Base-by-base conservation (phyloP, 768 basidiomycete species). In the Boletus vinaceobasis region DNA sequence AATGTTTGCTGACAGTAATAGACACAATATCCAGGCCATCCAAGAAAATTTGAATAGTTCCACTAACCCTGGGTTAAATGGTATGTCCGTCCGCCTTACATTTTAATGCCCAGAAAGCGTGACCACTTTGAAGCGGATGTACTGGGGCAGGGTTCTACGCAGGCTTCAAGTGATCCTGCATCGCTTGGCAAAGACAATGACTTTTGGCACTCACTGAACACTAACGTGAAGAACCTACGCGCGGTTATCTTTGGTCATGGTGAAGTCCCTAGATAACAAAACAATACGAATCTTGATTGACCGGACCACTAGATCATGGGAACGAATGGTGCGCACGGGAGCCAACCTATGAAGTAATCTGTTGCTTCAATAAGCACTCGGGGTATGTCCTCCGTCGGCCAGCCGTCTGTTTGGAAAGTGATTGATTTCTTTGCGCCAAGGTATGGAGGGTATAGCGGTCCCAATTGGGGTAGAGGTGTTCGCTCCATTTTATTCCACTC, bases 241-340 rank as follows among this genome's bases (percentile, higher is more conserved):
- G 87, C 80, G 0, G 77, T 88, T 37, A 73, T 89, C 27, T 88
- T 85, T 3, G 87, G 88, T 39, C 88, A 90, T 52, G 86, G 87
- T 86, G 55, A 36, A 70, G 52, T 37, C 11, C 36, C n/a, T 46
- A 8, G 32, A 38, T 13, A 4, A 39, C 38, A 21, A 26, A 13
- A n/a, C 11, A 5, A 23, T 23, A 7, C 53, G 21, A 26, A 1
- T 49, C 23, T 32, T 53, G 37, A 59, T 36, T 59, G 37, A 59
- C 33, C 17, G 13, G 15, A 38, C 21, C 27, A 33, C 58, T 58
- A 87, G 88, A 87, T 64, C 88, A 90, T 58, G 88, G 88, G 1
- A 78, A 90, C 54, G 87, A 89, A 65, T 90, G 88, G 88, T 90
- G 88, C 56, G 79, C 80, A 8, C 81, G 86, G 17, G 85, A 88